phyloP scores from a whole-genome alignment of 106 monocot species.

The Acanthochlamys bracteata region DNA sequence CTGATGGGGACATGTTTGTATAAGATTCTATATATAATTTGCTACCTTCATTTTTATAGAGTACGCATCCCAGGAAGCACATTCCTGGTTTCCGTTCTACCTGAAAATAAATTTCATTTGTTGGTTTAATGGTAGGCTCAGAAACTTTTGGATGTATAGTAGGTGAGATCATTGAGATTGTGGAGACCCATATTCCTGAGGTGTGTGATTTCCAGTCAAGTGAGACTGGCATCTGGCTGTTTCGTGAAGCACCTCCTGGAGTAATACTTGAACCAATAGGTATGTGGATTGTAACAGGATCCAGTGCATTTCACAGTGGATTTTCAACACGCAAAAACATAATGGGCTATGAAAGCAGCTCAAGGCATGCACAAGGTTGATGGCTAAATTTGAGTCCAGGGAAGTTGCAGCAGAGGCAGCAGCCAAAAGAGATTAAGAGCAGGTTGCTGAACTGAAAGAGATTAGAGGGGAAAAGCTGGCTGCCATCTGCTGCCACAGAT shows the following conservation, averaged over 20 bases:
- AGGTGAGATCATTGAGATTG: slow-evolving; percentile 54
- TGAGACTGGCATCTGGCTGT: slow-evolving; percentile 54
- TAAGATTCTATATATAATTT: not conserved
- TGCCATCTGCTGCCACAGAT: slow-evolving; percentile 74
- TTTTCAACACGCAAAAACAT: too few relatives aligned
- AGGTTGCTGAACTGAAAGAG: slow-evolving; percentile 65
- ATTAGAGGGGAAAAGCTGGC: slow-evolving; percentile 91
- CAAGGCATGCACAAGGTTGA: slow-evolving; percentile 29
- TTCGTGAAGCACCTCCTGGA: slow-evolving; percentile 63
- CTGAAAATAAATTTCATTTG: not conserved
- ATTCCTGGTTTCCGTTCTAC: not conserved
- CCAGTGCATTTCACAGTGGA: slow-evolving; percentile 21
- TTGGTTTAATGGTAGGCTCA: slow-evolving; percentile 41
- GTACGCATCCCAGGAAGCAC: not conserved
- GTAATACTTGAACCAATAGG: slow-evolving; percentile 43
- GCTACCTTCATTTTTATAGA: not conserved
- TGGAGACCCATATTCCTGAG: slow-evolving; percentile 19
- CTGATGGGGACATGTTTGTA: too few relatives aligned
- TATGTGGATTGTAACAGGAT: slow-evolving; percentile 11
- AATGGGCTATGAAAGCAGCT: slow-evolving; percentile 51
- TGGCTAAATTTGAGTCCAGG: slow-evolving; percentile 61
- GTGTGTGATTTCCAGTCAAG: slow-evolving; percentile 11
- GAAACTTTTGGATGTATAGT: slow-evolving; percentile 67
- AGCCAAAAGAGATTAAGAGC: slow-evolving; percentile 66
- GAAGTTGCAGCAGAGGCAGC: slow-evolving; percentile 58